A percentile compares a stretch with the other conserved stretches of the same genome.
Evolutionary conservation across 441 rosid genomes (phyloP).

Genomic region (Euphorbia schlechtendalii): DNA sequence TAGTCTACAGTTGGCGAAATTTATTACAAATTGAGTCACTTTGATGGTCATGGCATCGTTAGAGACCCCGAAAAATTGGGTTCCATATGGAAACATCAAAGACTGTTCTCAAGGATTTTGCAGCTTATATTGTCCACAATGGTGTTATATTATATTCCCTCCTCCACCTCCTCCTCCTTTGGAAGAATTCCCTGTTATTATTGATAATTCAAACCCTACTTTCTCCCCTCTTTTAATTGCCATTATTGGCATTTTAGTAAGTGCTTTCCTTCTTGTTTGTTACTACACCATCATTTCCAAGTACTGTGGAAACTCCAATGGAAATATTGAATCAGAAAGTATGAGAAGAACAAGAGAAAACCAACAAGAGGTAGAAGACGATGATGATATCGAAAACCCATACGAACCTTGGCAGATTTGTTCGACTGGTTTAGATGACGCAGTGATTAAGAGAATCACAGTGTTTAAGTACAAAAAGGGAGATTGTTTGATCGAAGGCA

Average conservation of each 20-base stretch:
- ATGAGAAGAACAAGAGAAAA: constrained; percentile 5
- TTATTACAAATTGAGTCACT: no score
- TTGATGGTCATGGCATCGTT: constrained; percentile 36
- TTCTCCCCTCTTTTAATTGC: constrained; percentile 77
- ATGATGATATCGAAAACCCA: constrained; percentile 35
- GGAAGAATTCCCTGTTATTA: constrained; percentile 28
- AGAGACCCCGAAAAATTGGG: constrained; percentile 41
- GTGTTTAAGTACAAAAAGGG: constrained; percentile 56
- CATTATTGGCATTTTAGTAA: constrained; percentile 62
- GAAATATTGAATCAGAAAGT: constrained; percentile 23
- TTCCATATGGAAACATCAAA: constrained; percentile 45
- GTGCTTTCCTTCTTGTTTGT: constrained; percentile 66
- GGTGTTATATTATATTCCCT: constrained; percentile 62
- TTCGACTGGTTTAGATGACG: constrained; percentile 59
- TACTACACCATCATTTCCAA: constrained; percentile 71
- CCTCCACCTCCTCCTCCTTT: constrained; percentile 69
- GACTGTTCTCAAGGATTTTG: constrained; percentile 77
- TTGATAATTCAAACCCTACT: constrained; percentile 36
- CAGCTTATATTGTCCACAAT: constrained; percentile 58
- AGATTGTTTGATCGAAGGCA: constrained; percentile 47
- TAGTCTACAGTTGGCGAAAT: background rate
- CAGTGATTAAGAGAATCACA: constrained; percentile 59
- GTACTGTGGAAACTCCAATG: constrained; percentile 36
- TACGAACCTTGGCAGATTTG: constrained; percentile 51
- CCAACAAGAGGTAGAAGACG: constrained; percentile 23